phyloP scores from a whole-genome alignment of 2,329 filamentous ascomycete species.

The Aspergillus glaucus region DNA sequence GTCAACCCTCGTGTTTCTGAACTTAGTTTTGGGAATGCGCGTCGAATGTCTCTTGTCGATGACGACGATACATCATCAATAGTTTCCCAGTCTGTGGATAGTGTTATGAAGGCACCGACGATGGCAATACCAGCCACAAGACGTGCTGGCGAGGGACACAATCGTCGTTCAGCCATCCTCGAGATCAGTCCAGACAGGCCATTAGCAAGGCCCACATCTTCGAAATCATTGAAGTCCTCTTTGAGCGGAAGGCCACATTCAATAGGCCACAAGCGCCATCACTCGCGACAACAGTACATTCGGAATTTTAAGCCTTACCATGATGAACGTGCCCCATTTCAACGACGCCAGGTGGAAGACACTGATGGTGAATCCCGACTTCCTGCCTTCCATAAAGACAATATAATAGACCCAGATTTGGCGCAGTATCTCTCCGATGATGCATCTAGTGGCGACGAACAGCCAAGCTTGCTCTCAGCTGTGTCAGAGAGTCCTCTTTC shows the following conservation, averaged over 20 bases:
- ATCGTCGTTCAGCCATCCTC: conserved; percentile 78
- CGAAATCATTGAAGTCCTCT: conserved; percentile 75
- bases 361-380: conserved; percentile 59
- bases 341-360: conserved; percentile 65
- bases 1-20: conserved; percentile 54
- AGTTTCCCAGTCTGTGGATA: conserved; percentile 42
- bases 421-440: conserved; percentile 93
- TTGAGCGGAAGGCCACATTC: conserved; percentile 66
- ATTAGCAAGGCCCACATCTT: conserved; percentile 85
- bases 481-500: conserved; percentile 61
- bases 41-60: conserved; percentile 34
- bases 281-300: conserved; percentile 79
- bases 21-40: conserved; percentile 46
- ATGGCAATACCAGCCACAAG: conserved; percentile 61
- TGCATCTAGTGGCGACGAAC: conserved; percentile 86
- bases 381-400: conserved; percentile 95
- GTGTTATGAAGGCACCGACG: conserved; percentile 48
- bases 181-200: conserved; percentile 78
- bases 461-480: conserved; percentile 74
- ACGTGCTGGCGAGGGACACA: conserved; percentile 65
- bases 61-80: conserved; percentile 43
- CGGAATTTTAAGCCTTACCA: conserved; percentile 64
- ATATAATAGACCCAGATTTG: conserved; percentile 94
- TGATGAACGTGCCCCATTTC: conserved; percentile 84
- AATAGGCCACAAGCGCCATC: conserved; percentile 74